Percentiles rank a stretch among this genome's conserved stretches.
Evolutionary conservation across 306 rosid genomes (phyloP).

Genomic region (Mimosa pudica): DNA sequence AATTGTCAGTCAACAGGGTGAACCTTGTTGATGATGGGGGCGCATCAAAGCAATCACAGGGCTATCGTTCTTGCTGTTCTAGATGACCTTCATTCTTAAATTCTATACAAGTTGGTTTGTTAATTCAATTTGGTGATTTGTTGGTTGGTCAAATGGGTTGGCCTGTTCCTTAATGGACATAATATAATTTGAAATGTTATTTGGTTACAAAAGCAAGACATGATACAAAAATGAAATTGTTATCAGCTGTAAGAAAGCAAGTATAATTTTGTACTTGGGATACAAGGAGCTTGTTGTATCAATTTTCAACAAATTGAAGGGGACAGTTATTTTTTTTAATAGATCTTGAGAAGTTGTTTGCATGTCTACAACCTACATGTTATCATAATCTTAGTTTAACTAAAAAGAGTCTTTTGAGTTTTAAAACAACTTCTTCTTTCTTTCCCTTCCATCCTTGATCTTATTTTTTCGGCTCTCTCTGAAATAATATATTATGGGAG

Average conservation of each 20-base stretch:
- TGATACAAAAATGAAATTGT: constrained; percentile 39
- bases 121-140: constrained; percentile 35
- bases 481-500: background rate
- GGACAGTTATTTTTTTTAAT: constrained; percentile 28
- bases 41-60: constrained; percentile 50
- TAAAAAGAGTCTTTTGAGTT: background rate
- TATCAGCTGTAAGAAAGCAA: constrained; percentile 24
- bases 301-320: constrained; percentile 30
- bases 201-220: constrained; percentile 31
- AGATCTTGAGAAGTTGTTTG: background rate
- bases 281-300: constrained; percentile 23
- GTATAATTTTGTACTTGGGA: constrained; percentile 12
- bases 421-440: background rate
- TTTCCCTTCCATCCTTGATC: background rate
- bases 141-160: constrained; percentile 22
- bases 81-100: constrained; percentile 40
- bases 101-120: constrained; percentile 36
- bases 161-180: constrained; percentile 31
- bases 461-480: background rate
- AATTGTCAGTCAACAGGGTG: constrained; percentile 68
- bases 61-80: constrained; percentile 62
- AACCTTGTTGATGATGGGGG: constrained; percentile 57
- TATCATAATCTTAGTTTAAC: background rate
- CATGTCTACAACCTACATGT: background rate
- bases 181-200: constrained; percentile 19